These are phyloP conservation scores for Anisodus acutangulus DNA, from an alignment of 257 asterid genomes.

Conservation along the genomic window DNA sequence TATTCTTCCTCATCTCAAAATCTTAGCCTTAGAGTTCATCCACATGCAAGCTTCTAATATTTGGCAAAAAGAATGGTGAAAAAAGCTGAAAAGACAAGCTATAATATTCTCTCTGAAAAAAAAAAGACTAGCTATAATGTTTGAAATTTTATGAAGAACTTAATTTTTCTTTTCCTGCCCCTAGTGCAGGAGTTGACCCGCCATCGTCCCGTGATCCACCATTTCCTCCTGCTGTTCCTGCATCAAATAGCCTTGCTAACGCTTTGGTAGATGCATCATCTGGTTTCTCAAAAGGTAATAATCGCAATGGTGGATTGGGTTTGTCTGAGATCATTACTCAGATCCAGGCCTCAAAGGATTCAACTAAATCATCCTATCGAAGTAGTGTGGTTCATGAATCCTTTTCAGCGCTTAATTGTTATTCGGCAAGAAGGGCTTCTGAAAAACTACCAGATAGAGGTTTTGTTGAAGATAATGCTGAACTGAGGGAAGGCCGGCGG, in stretches of 20 bases:
- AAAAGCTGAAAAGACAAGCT: background rate
- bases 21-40: slow-evolving; percentile 17
- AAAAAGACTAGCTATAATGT: slow-evolving; percentile 26
- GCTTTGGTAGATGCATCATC: slow-evolving; percentile 63
- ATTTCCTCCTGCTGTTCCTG: slow-evolving; percentile 95
- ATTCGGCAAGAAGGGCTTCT: slow-evolving; percentile 71
- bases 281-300: slow-evolving; percentile 68
- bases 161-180: slow-evolving; percentile 60
- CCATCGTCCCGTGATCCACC: slow-evolving; percentile 99
- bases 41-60: slow-evolving; percentile 21
- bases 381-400: slow-evolving; percentile 62
- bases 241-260: slow-evolving; percentile 69
- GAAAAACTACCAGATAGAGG: slow-evolving; percentile 79
- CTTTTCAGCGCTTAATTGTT: slow-evolving; percentile 61
- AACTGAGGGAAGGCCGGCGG: slow-evolving; percentile 74
- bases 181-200: slow-evolving; percentile 99
- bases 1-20: slow-evolving; percentile 30
- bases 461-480: slow-evolving; percentile 70
- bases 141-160: slow-evolving; percentile 51
- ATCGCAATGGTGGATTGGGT: slow-evolving; percentile 83
- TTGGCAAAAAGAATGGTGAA: slow-evolving; percentile 18
- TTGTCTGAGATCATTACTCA: slow-evolving; percentile 92
- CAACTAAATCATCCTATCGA: slow-evolving; percentile 67
- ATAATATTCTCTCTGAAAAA: background rate
- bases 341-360: slow-evolving; percentile 93